Base-by-base conservation (phyloP, 2,329 filamentous ascomycete species). In the Xylaria digitata region DNA sequence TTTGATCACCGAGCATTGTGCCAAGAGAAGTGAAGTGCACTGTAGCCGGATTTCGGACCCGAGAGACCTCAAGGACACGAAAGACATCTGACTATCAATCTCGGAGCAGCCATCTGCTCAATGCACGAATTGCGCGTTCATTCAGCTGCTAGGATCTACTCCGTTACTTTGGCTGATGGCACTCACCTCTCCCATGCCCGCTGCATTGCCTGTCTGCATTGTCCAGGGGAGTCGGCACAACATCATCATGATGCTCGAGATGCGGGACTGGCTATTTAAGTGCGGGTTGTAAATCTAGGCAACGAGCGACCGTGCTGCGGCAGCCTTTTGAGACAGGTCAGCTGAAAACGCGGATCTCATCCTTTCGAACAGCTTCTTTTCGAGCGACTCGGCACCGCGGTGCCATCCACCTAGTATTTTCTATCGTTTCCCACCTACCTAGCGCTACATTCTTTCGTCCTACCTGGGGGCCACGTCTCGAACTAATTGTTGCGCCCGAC, bases 41-140 rank as follows among this genome's bases (percentile, higher is more conserved):
- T 57, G 45, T 46, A 53, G 45, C 55, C 55, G 17, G 50, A 52
- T 60, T 49, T 69, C 66, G 66, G 66, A 61, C 59, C 62, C 66
- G 66, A 69, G 57, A 23, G 45, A 37, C 34, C 32, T 59, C 6
- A 17, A 40, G 63, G 57, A 57, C 26, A 23, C 21, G 42, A 59
- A 26, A 34, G 11, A 58, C 40, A 32, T 63, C 48, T 43, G 54
- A 48, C 55, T 58, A 49, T 64, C 50, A 57, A 53, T 63, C 56
- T 61, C 45, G 64, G 64, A 61, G 46, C 55, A 43, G 32, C 43
- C 56, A 60, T 61, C 42, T 55, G 48, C 40, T 46, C 21, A 61
- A 69, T 64, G 64, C 67, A 64, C 53, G 21, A 61, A 54, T 43
- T 54, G 54, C 56, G 42, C 42, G 26, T 54, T 42, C 52, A 45